Evolutionary conservation across 805 yeast genomes (phyloP).

Genomic region (Saccharomycopsis selenospora): DNA sequence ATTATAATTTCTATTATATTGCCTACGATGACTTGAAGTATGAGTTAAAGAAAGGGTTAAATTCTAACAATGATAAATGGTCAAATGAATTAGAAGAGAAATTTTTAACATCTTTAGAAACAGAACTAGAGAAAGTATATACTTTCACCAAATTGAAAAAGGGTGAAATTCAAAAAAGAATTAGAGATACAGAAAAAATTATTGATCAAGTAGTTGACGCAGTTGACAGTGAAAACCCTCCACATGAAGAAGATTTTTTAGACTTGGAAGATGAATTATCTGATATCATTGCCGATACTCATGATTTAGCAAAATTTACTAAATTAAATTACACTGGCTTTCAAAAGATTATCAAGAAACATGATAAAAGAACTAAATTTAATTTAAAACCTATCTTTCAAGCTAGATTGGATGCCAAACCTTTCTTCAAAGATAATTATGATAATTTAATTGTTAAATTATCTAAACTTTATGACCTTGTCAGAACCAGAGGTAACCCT

Average conservation of each 20-base stretch:
- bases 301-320: slow-evolving; percentile 90
- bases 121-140: slow-evolving; percentile 87
- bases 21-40: slow-evolving; percentile 87
- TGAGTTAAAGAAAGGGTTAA: slow-evolving; percentile 62
- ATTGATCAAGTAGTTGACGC: slow-evolving; percentile 61
- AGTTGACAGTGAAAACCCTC: slow-evolving; percentile 38
- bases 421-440: slow-evolving; percentile 92
- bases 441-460: slow-evolving; percentile 84
- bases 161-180: slow-evolving; percentile 77
- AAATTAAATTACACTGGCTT: slow-evolving; percentile 94
- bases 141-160: slow-evolving; percentile 85
- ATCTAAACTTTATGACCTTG: slow-evolving; percentile 83
- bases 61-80: slow-evolving; percentile 57
- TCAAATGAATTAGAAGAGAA: slow-evolving; percentile 70
- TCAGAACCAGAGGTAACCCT: slow-evolving; percentile 94
- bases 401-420: slow-evolving; percentile 86
- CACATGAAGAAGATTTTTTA: slow-evolving; percentile 62
- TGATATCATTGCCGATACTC: slow-evolving; percentile 94
- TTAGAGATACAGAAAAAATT: slow-evolving; percentile 62
- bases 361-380: slow-evolving; percentile 81
- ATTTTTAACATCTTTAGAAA: slow-evolving; percentile 67
- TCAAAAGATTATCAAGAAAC: slow-evolving; percentile 93
- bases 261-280: slow-evolving; percentile 68
- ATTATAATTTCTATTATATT: slow-evolving; percentile 85
- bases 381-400: slow-evolving; percentile 87